These are phyloP conservation scores for Hypomyces rosellus DNA, from an alignment of 2,329 filamentous ascomycete species.

Conservation along the genomic window DNA sequence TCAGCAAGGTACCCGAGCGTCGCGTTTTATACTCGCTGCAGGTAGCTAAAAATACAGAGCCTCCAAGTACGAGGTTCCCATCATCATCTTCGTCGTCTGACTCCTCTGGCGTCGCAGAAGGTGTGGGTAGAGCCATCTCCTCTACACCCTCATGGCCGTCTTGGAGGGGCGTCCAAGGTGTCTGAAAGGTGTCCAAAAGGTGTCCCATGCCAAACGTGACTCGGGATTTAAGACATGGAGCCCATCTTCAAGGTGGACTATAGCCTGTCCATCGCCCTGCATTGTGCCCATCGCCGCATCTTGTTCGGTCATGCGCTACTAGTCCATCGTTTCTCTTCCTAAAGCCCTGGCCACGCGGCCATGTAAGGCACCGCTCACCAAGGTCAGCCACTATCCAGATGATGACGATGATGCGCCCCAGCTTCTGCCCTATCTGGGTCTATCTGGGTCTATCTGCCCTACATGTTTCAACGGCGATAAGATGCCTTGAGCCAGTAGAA, in stretches of 20 bases:
- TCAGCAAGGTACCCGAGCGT: conserved; percentile 14
- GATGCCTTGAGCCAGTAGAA: too few species aligned
- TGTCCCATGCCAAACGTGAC: conserved; percentile 30
- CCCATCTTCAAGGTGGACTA: conserved; percentile 20
- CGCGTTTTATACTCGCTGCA: conserved; percentile 22
- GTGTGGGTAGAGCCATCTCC: conserved; percentile 13
- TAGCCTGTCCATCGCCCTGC: conserved; percentile 20
- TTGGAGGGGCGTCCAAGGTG: conserved; percentile 6
- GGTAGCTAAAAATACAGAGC: conserved; percentile 23
- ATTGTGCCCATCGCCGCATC: conserved; percentile 22
- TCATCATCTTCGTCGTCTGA: conserved; percentile 16
- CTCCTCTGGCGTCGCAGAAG: conserved; percentile 14
- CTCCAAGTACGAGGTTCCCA: conserved; percentile 19
- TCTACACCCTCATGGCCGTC: conserved; percentile 10
- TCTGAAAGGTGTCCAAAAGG: conserved; percentile 15
- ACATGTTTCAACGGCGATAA: too few species aligned
- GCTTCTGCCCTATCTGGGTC: not conserved
- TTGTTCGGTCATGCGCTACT: conserved; percentile 21
- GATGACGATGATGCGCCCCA: conserved; percentile 10
- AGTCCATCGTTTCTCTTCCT: conserved; percentile 11
- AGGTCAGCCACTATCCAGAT: conserved; percentile 14
- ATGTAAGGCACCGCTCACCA: conserved; percentile 22
- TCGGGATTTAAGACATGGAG: conserved; percentile 31
- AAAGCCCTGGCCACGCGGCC: conserved; percentile 21
- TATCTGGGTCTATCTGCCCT: not conserved